Base-by-base conservation (phyloP, 805 yeast genomes). In the Pichia thaimueangensis region DNA sequence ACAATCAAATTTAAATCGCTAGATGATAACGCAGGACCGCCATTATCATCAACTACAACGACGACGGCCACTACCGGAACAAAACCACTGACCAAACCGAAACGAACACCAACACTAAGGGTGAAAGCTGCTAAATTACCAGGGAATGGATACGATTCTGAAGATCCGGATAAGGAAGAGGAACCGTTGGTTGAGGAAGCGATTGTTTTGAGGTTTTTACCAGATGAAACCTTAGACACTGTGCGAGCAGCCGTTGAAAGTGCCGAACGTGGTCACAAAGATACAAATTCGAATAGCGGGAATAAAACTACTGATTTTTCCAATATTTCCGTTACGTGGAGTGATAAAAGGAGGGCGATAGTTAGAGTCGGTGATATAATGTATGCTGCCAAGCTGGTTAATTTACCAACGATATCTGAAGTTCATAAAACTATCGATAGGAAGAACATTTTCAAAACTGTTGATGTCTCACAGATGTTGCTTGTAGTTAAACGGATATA, bases 141-240 rank as follows among this genome's bases (percentile, higher is more conserved):
- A 0, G 96, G 96, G 5, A 96, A 91, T 53, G 97, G 97, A 1
- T 91, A 91, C 61, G 98, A 91, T 57, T 83, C 95, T 3, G 97
- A 91, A 55, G 97, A 95, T 16, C 95, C 96, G 0, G 97, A 91
- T 51, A 68, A 86, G 21, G 98, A 93, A 58, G 96, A 88, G 47
- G 97, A 93, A 56, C 97, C 98, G 1, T 65, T 87, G 47, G 68
- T 87, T 8, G 97, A 93, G 56, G 95, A 86, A 50, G 95, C 93
- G 0, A 70, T 93, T 1, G 70, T 88, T 1, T 60, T 93, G 33
- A 70, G 98, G 42, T 79, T 91, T 65, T 50, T 80, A n/a, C 65
- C 69, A 1, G 71, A 76, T 51, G 86, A 81, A 45, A 82, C 82
- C 43, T 62, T 86, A 29, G 96, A 86, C 43, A 77, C 75, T 47